A percentile compares a stretch with the other conserved stretches of the same genome.
Conservation (phyloP, 257 asterid species). For the Fraxinus pennsylvanica region DNA sequence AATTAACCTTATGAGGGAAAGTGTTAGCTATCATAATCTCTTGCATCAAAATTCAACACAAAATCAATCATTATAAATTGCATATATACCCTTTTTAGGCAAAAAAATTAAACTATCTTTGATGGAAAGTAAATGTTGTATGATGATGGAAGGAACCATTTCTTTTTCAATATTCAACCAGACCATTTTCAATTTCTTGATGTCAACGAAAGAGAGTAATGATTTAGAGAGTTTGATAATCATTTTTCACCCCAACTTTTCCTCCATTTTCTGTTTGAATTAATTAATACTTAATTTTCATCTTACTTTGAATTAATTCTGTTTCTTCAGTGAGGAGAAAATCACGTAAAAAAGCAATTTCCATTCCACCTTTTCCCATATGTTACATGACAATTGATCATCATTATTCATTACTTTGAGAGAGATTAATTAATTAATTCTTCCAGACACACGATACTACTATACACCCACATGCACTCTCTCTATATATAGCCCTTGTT, state of each 20-base stretch:
- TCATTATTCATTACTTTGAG: slow-evolving; percentile 7
- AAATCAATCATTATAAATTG: neutral
- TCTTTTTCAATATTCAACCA: slow-evolving; percentile 26
- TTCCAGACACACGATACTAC: neutral
- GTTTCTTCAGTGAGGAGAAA: slow-evolving; percentile 38
- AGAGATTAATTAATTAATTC: slow-evolving; percentile 15
- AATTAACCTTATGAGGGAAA: slow-evolving; percentile 23
- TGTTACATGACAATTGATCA: slow-evolving; percentile 10
- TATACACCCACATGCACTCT: neutral
- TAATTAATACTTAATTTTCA: neutral
- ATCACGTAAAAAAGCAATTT: slow-evolving; percentile 64
- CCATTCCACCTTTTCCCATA: slow-evolving; percentile 29
- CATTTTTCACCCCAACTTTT: slow-evolving; percentile 30
- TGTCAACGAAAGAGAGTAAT: slow-evolving; percentile 42
- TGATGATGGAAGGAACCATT: slow-evolving; percentile 6
- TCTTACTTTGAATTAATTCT: neutral
- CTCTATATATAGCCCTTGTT: too few relatives aligned
- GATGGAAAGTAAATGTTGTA: neutral
- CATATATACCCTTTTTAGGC: neutral
- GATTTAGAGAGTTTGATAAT: slow-evolving; percentile 34
- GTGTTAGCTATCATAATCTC: slow-evolving; percentile 44
- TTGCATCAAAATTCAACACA: slow-evolving; percentile 39
- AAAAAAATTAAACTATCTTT: slow-evolving; percentile 1
- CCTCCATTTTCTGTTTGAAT: neutral
- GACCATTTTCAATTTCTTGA: slow-evolving; percentile 33